Conservation (phyloP, 768 basidiomycete species). For the Favolaschia claudopus region DNA sequence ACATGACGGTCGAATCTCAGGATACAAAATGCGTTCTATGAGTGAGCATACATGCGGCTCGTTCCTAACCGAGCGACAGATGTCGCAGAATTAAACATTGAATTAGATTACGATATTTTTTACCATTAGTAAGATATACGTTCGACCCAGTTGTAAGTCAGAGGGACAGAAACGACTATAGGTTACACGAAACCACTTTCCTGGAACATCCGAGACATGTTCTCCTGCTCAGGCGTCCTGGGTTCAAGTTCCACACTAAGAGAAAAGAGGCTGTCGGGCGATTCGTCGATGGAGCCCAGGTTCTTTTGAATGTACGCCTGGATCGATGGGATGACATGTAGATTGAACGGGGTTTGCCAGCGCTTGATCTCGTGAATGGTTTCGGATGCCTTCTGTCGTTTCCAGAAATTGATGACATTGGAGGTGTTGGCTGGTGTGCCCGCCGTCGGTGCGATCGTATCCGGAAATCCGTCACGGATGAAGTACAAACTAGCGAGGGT, state of each 20-base stretch:
- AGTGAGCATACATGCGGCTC: no score
- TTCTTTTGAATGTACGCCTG: constrained; percentile 81
- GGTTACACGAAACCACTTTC: constrained; percentile 85
- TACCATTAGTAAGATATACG: no score
- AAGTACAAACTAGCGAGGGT: constrained; percentile 96
- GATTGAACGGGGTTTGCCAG: constrained; percentile 94
- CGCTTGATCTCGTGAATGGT: constrained; percentile 96
- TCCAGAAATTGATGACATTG: constrained; percentile 94
- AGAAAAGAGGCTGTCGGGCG: constrained; percentile 83
- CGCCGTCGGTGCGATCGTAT: constrained; percentile 60
- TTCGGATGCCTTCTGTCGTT: constrained; percentile 94
- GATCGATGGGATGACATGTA: constrained; percentile 70
- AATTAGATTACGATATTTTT: no score
- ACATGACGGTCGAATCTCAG: no score
- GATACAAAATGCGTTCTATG: no score
- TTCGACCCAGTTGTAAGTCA: no score
- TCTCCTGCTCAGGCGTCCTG: constrained; percentile 94
- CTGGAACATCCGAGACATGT: constrained; percentile 90
- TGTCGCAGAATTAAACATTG: no score
- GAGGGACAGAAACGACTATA: no score
- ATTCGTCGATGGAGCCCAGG: constrained; percentile 73
- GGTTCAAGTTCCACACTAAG: constrained; percentile 90
- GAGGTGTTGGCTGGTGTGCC: constrained; percentile 34
- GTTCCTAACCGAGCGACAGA: no score
- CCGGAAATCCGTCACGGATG: constrained; percentile 95